Conservation (phyloP, 345 rosid species). For the Turnera subulata region DNA sequence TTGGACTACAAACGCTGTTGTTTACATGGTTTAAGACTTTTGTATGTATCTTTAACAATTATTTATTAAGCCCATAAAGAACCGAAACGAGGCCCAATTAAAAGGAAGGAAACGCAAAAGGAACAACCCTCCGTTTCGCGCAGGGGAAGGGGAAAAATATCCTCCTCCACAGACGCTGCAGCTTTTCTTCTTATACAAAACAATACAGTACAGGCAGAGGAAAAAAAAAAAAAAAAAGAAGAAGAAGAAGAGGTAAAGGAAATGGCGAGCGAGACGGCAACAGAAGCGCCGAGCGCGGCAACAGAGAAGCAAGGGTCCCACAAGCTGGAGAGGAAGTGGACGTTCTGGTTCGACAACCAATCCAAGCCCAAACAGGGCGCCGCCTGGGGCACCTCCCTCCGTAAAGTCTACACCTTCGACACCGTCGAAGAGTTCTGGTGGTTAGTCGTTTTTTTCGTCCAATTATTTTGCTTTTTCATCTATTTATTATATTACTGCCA, state of each 20-base stretch:
- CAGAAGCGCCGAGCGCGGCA: constrained; percentile 34
- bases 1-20: constrained; percentile 86
- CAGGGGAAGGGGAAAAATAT: too few relatives aligned
- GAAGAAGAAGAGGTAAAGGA: not conserved
- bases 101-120: too few relatives aligned
- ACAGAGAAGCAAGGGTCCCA: constrained; percentile 39
- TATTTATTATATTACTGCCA: not conserved
- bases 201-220: too few relatives aligned
- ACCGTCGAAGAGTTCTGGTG: constrained; percentile 98
- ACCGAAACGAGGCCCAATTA: too few relatives aligned
- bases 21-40: too few relatives aligned
- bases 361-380: constrained; percentile 77
- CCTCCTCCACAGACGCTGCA: too few relatives aligned
- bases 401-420: constrained; percentile 73
- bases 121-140: too few relatives aligned
- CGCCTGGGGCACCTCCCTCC: constrained; percentile 80
- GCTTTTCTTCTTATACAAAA: too few relatives aligned
- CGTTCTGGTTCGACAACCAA: constrained; percentile 87
- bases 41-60: too few relatives aligned
- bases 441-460: constrained; percentile 22
- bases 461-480: too few relatives aligned
- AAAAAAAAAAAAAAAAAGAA: too few relatives aligned
- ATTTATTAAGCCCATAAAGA: too few relatives aligned
- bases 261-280: constrained; percentile 36
- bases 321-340: constrained; percentile 82